phyloP scores from a whole-genome alignment of 2,329 filamentous ascomycete species.

The Penicillium polonicum region DNA sequence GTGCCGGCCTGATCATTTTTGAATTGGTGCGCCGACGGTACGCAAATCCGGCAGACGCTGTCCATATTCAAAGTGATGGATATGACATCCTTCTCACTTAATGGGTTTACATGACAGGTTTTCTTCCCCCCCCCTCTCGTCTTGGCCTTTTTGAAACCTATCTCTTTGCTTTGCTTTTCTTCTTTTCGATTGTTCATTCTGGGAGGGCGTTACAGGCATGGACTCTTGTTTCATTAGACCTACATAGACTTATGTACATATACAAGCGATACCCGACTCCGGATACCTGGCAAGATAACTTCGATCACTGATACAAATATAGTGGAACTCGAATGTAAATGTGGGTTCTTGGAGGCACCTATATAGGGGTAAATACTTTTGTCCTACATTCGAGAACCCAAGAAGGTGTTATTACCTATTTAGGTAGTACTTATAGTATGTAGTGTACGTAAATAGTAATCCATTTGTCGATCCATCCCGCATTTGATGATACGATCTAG shows the following conservation, averaged over 20 bases:
- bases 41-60: constrained; percentile 52
- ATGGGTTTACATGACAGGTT: not conserved
- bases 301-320: not conserved
- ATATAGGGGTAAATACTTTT: not conserved
- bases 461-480: not conserved
- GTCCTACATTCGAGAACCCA: not conserved
- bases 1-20: constrained; percentile 64
- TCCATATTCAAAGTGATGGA: constrained; percentile 58
- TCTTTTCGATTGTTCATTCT: not conserved
- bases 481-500: not conserved
- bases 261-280: not conserved
- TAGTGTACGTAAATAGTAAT: not conserved
- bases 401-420: not conserved
- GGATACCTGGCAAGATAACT: not conserved
- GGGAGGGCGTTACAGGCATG: not conserved
- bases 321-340: no score
- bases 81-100: constrained; percentile 60
- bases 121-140: not conserved
- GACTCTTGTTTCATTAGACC: not conserved
- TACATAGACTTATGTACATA: not conserved
- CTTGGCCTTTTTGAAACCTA: not conserved
- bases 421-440: no score
- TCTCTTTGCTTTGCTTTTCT: not conserved
- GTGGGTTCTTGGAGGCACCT: not conserved
- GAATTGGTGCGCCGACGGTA: constrained; percentile 63